Evolutionary conservation across 345 rosid species (phyloP).

Genomic region (Murraya paniculata): DNA sequence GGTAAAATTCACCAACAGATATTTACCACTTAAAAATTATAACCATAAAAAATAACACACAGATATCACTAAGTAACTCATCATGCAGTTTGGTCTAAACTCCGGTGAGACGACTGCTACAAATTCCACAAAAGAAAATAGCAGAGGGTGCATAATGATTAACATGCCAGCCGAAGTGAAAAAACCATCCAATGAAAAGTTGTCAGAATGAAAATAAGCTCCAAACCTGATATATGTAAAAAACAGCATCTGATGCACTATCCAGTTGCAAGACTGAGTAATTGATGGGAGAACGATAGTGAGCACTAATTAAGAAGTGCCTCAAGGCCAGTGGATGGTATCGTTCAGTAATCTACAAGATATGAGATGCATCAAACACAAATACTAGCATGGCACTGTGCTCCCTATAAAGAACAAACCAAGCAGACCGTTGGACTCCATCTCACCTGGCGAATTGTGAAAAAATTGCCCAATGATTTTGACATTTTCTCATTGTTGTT

Average conservation of each 20-base stretch:
- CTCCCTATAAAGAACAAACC: not conserved
- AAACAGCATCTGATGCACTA: slow-evolving; percentile 63
- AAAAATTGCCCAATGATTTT: slow-evolving; percentile 67
- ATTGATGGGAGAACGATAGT: slow-evolving; percentile 82
- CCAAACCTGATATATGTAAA: slow-evolving; percentile 80
- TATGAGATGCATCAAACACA: slow-evolving; percentile 3
- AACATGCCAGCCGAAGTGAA: not conserved
- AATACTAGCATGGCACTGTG: not conserved
- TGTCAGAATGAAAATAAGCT: slow-evolving; percentile 1
- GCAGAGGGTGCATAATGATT: not conserved
- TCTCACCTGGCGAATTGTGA: slow-evolving; percentile 66
- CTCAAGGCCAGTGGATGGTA: slow-evolving; percentile 86
- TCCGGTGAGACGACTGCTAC: not conserved
- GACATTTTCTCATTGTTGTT: slow-evolving; percentile 85
- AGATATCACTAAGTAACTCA: not conserved
- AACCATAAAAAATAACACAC: not conserved
- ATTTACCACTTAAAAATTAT: not conserved
- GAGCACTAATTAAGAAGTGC: slow-evolving; percentile 79
- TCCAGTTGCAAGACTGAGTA: slow-evolving; percentile 65
- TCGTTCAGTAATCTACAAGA: slow-evolving; percentile 52
- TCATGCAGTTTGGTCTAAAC: not conserved
- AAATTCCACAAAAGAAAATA: not conserved
- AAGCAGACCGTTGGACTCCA: not conserved
- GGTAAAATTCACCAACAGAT: not conserved
- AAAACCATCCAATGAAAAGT: not conserved